phyloP scores from a whole-genome alignment of 108 stramenopile species.

The Skeletonema menzelii region DNA sequence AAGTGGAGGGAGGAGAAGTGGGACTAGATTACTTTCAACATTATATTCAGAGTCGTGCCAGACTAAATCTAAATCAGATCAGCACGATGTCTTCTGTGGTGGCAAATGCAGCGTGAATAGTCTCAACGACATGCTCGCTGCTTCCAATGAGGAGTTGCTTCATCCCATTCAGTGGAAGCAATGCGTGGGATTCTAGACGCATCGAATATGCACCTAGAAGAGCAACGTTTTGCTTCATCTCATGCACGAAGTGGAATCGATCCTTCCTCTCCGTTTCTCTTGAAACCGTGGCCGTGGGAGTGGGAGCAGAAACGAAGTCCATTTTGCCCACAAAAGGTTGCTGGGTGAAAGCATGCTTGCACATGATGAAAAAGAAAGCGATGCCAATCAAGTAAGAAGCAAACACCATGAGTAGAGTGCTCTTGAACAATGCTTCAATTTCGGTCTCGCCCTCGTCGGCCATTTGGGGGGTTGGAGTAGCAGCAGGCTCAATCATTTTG shows the following conservation, averaged over 20 bases:
- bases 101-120: not conserved
- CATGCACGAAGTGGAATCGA: not conserved
- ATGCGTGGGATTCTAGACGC: not conserved
- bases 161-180: not conserved
- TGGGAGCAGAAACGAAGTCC: not conserved
- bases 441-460: not conserved
- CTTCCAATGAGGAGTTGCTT: not conserved
- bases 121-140: not conserved
- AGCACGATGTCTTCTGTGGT: not conserved
- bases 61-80: not conserved
- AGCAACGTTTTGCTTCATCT: not conserved
- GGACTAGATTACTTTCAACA: conserved; percentile 7
- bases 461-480: not conserved
- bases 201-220: not conserved
- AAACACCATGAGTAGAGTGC: not conserved
- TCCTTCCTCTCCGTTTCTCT: not conserved
- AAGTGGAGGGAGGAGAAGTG: conserved; percentile 44
- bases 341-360: not conserved
- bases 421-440: not conserved
- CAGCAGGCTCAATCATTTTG: not conserved
- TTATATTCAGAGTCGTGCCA: no score
- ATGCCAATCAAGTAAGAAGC: not conserved
- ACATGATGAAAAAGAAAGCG: not conserved
- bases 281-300: not conserved
- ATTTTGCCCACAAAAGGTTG: not conserved